Percentiles rank a stretch among this genome's conserved stretches.
These are phyloP conservation scores for Leccinum barrowsii DNA, from an alignment of 768 basidiomycete genomes.

Conservation along the genomic window DNA sequence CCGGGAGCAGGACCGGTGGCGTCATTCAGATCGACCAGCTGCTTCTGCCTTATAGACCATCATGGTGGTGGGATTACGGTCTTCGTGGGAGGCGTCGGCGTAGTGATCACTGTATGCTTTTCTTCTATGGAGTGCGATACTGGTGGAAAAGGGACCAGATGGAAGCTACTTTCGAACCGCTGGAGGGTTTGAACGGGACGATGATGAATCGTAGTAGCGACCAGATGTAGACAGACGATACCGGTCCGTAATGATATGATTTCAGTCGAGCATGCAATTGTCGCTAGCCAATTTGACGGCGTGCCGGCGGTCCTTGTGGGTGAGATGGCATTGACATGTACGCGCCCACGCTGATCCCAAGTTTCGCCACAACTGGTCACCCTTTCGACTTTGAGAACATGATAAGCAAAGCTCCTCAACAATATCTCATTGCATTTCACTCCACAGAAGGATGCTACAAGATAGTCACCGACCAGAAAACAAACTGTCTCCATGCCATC, in stretches of 20 bases:
- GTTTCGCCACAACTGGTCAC: conserved; percentile 57
- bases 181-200: conserved; percentile 57
- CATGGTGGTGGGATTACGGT: conserved; percentile 82
- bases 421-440: background rate
- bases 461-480: too few species aligned
- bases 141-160: conserved; percentile 74
- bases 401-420: too few species aligned
- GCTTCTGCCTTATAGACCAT: conserved; percentile 80
- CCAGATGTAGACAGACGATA: too few species aligned
- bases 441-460: too few species aligned
- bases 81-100: conserved; percentile 56
- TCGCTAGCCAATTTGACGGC: conserved; percentile 58
- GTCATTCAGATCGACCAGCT: conserved; percentile 85
- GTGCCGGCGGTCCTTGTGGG: too few species aligned
- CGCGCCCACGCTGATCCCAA: too few species aligned
- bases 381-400: conserved; percentile 74
- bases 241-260: too few species aligned
- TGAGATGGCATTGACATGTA: too few species aligned
- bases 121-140: conserved; percentile 67
- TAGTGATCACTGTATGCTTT: conserved; percentile 50
- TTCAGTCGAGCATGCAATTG: too few species aligned
- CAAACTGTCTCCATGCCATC: too few species aligned
- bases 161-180: conserved; percentile 90
- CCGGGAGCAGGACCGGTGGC: conserved; percentile 72
- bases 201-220: too few species aligned